Percentiles rank a stretch among this genome's conserved stretches.
Conservation (phyloP, 2,329 filamentous ascomycete species). For the Aspergillus eucalypticola region DNA sequence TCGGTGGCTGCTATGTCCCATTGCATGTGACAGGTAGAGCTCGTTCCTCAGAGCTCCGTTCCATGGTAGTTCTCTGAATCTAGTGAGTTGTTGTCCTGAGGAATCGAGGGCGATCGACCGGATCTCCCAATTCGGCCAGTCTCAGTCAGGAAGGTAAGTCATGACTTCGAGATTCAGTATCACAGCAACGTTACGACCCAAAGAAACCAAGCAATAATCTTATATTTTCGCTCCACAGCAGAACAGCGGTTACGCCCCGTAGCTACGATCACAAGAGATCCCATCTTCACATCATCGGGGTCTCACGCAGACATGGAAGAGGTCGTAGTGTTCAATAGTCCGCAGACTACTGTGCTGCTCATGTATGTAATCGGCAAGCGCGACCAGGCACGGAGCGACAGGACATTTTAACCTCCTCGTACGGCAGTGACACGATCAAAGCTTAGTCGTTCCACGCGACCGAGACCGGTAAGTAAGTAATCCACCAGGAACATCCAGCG, state of each 20-base stretch:
- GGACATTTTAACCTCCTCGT: neutral
- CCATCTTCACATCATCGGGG: neutral
- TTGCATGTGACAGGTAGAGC: neutral
- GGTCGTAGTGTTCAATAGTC: slow-evolving; percentile 1
- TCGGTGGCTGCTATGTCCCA: neutral
- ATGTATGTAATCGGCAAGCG: neutral
- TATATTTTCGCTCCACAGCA: neutral
- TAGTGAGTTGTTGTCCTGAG: neutral
- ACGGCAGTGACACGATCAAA: neutral
- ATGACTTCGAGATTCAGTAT: neutral
- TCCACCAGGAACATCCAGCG: neutral
- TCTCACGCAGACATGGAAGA: neutral
- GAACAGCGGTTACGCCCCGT: neutral
- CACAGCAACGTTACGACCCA: neutral
- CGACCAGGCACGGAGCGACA: neutral
- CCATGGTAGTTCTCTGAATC: neutral
- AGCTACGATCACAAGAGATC: neutral
- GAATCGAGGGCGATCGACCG: neutral
- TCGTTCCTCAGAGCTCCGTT: neutral
- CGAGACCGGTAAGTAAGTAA: neutral
- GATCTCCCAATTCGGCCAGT: neutral
- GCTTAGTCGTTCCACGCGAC: slow-evolving; percentile 7
- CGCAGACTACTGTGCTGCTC: neutral
- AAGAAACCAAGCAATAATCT: neutral
- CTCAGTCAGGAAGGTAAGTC: neutral